Percentiles rank a stretch among this genome's conserved stretches.
Conservation (phyloP, 2,329 filamentous ascomycete species). For the Rhinocladiella mackenziei region DNA sequence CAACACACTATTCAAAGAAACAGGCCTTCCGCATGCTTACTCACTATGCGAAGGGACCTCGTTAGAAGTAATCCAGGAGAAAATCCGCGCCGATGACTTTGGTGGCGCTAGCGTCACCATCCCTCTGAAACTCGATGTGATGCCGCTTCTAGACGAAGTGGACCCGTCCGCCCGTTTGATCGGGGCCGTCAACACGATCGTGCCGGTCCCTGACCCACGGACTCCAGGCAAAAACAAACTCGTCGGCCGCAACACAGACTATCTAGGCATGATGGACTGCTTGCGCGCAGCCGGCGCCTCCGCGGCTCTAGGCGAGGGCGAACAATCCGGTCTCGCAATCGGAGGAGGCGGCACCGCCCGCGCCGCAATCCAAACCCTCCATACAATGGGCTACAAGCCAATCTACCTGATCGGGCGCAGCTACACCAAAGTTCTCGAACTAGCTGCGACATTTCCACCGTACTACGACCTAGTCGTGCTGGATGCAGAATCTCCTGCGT, state of each 20-base stretch:
- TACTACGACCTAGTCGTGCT: constrained; percentile 69
- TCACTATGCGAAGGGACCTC: constrained; percentile 67
- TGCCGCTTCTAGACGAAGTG: constrained; percentile 73
- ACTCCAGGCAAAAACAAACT: constrained; percentile 51
- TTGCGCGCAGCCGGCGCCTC: constrained; percentile 65
- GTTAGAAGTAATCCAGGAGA: constrained; percentile 55
- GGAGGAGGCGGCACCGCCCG: constrained; percentile 89
- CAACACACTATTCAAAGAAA: constrained; percentile 72
- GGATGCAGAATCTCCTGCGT: constrained; percentile 34
- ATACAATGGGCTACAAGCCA: constrained; percentile 75
- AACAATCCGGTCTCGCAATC: constrained; percentile 69
- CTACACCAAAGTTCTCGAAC: constrained; percentile 59
- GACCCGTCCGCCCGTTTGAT: constrained; percentile 75
- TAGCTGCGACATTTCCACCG: constrained; percentile 68
- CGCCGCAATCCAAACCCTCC: constrained; percentile 83
- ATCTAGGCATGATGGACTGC: constrained; percentile 81
- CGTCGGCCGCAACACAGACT: constrained; percentile 91
- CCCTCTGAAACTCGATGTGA: constrained; percentile 85
- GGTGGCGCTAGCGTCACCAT: constrained; percentile 95
- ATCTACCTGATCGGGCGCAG: constrained; percentile 85
- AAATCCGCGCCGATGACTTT: constrained; percentile 70
- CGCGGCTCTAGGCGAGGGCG: constrained; percentile 36
- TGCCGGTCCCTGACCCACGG: constrained; percentile 50
- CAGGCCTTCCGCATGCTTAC: constrained; percentile 84
- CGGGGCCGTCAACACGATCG: constrained; percentile 91